Evolutionary conservation across 225 moss, liverwort and hornwort species (phyloP), one percentile per base, ranked within the genome.

Genomic region (Bryoerythrophyllum caledonicum): DNA sequence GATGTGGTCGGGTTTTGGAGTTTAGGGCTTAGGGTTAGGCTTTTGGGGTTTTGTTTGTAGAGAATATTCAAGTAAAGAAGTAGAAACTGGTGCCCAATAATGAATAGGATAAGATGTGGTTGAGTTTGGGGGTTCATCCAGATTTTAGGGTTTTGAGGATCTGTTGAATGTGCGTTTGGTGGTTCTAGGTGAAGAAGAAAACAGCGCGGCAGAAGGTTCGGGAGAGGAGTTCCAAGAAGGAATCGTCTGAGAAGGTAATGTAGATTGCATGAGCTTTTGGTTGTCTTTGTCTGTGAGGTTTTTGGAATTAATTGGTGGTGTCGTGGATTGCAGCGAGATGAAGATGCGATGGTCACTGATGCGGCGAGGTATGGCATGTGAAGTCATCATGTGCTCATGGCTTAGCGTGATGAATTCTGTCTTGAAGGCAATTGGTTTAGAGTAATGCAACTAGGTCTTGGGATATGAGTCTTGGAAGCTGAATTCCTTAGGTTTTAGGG

Each of bases 241-340:
- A 55, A 8, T 55, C 23, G 23, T n/a, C 23, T 23, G 54, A 55
- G 54, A 55, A 55, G 54, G 54, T 55, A 23, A 55, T 38, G 38
- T 38, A 38, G 55, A 21, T 15, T 23, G 5, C n/a, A 32, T 11
- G 10, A 30, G 13, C 27, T 27, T 66, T 3, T 5, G 10, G n/a
- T 17, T 1, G 6, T 49, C 48, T 19, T 19, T 48, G 17, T 49
- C 17, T 49, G 48, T 19, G 48, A 48, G 8, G 62, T 3, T 30
- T 67, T 56, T 6, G 76, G 7, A 69, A 58, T 21, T 40, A 32
- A 27, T 73, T 67, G 35, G 6, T 71, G 12, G 69, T 65, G 30
- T 44, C 68, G 28, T 49, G 26, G 54, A 55, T 73, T 76, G 79
- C 84, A 84, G 84, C 76, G 74, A 58, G 79, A 84, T 82, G 84